These are phyloP conservation scores for Filosporella fistucella DNA, from an alignment of 495 filamentous ascomycete species.

Conservation along the genomic window DNA sequence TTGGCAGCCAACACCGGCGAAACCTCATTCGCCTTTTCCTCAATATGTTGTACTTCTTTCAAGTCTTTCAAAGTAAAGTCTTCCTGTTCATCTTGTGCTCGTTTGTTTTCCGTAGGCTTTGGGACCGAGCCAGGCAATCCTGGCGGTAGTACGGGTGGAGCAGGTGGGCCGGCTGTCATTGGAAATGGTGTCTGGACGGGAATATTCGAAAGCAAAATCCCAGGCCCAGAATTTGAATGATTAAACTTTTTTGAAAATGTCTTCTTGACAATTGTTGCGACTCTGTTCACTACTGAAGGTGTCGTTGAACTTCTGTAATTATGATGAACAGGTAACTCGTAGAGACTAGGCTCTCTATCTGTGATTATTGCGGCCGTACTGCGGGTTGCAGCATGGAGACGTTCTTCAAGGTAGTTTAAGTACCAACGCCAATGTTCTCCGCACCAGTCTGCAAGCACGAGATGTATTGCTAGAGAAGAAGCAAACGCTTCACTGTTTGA, in stretches of 20 bases:
- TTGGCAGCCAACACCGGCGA: conserved; percentile 31
- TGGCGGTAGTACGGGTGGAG: conserved; percentile 2
- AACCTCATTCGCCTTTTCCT: conserved; percentile 33
- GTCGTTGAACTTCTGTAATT: too few relatives aligned
- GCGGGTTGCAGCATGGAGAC: conserved; percentile 22
- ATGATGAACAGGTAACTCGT: conserved; percentile 13
- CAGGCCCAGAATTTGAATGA: neutral
- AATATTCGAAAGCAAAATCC: too few relatives aligned
- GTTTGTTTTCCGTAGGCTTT: conserved; percentile 5
- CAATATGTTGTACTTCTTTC: conserved; percentile 32
- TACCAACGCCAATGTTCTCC: conserved; percentile 43
- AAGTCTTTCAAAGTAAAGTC: conserved; percentile 34
- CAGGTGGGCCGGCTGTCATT: too few relatives aligned
- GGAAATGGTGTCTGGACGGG: too few relatives aligned
- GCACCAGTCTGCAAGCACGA: too few relatives aligned
- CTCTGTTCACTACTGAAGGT: conserved; percentile 4
- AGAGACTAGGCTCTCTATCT: conserved; percentile 18
- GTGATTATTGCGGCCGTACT: conserved; percentile 27
- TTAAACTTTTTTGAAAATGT: neutral
- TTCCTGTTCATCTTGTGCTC: conserved; percentile 9
- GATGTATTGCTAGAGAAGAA: too few relatives aligned
- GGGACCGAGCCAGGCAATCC: conserved; percentile 5
- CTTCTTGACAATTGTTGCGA: neutral
- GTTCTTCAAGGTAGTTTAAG: conserved; percentile 35
- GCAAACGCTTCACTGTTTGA: too few relatives aligned